phyloP scores from a whole-genome alignment of 441 rosid genomes.

The Eruca vesicaria region DNA sequence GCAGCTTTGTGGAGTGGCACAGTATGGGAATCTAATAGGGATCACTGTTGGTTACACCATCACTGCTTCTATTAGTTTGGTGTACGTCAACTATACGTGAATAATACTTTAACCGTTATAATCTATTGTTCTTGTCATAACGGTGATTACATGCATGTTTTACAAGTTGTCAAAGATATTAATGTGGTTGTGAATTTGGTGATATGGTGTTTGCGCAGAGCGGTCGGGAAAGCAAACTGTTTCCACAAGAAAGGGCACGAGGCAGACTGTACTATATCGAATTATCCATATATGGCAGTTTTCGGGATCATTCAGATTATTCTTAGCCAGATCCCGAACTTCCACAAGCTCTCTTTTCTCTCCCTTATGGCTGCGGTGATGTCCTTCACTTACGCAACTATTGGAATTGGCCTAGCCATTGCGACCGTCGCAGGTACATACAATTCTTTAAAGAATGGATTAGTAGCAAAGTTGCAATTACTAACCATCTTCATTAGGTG shows the following conservation, averaged over 20 bases:
- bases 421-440: background rate
- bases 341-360: background rate
- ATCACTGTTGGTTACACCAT: conserved; percentile 80
- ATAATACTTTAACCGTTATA: background rate
- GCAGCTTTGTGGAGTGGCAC: conserved; percentile 79
- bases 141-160: background rate
- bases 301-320: background rate
- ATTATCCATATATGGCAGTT: background rate
- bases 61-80: conserved; percentile 93
- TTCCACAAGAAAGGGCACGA: background rate
- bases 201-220: background rate
- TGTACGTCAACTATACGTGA: conserved; percentile 50
- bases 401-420: background rate
- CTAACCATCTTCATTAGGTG: background rate
- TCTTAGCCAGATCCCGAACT: background rate
- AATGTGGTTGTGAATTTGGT: background rate
- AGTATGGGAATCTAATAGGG: conserved; percentile 72
- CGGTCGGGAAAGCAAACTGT: background rate
- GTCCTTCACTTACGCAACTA: conserved; percentile 1
- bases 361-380: background rate
- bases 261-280: background rate
- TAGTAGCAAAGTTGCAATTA: background rate
- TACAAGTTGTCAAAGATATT: background rate
- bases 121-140: background rate
- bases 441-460: background rate